Base-by-base conservation (phyloP, 176 grass and related monocot species). In the Pontederia crassipes region DNA sequence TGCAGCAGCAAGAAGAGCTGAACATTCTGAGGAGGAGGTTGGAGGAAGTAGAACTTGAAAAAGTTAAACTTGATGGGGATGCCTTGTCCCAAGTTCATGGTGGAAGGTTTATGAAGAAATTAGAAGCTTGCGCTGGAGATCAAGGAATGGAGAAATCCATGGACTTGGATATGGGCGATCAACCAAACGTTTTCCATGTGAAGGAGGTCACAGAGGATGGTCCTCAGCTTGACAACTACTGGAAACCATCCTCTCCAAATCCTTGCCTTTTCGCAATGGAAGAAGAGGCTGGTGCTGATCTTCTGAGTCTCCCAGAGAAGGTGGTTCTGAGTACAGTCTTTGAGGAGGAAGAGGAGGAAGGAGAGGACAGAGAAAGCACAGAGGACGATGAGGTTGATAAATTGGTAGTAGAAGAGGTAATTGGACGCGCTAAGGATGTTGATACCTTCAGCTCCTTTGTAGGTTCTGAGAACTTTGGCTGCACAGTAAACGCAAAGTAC, bases 131-230 rank as follows among this genome's bases (percentile, higher is more conserved):
- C 35, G 20, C 72, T 16, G 75, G 56, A 48, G 82, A 86, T 55
- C 78, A 87, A 55, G 81, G 66, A 17, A 76, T 97, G 78, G 78
- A 63, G 8, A 91, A 90, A 82, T 97, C 92, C 20, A 97, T 91
- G 84, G 87, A 97, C n/a, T 72, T 97, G 12, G 92, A 97, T 40
- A 72, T 12, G 4, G 83, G 83, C n/a, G 92, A 96, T 65, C 80
- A 87, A 66, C 75, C 79, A 10, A 8, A 49, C 6, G 48, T 71
- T 58, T 32, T 81, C 14, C 81, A 87, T 17, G 92, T 91, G 27
- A 97, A 90, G 32, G 87, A 85, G 57, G 75, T 91, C 64, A 85
- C 80, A 51, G 92, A 88, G 66, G 92, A 97, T 53, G 66, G 51
- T 27, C 59, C 46, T 24, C 72, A 78, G 29, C 77, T 62, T 52